Evolutionary conservation across 2,329 filamentous ascomycete species (phyloP).

Genomic region (Scorias spongiosa): DNA sequence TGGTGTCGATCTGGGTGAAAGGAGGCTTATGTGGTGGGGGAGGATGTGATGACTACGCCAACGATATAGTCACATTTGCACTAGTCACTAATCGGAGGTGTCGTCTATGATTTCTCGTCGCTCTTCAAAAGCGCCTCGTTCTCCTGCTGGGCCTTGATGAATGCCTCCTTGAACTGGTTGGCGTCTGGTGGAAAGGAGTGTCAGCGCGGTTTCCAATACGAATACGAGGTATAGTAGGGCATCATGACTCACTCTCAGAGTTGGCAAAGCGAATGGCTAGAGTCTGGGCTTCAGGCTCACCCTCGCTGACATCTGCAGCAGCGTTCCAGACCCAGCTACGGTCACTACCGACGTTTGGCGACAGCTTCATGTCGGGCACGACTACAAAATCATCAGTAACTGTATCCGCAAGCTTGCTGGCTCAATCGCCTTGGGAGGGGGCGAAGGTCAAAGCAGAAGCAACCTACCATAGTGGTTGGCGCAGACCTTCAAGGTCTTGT

Average conservation of each 20-base stretch:
- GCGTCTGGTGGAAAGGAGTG: constrained; percentile 46
- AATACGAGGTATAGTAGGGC: no score
- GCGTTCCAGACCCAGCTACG: constrained; percentile 99
- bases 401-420: neutral
- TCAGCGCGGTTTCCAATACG: neutral
- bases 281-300: constrained; percentile 89
- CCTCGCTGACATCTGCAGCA: constrained; percentile 92
- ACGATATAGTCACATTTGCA: no score
- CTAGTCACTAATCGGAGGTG: no score
- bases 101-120: neutral
- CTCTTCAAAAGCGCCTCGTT: constrained; percentile 69
- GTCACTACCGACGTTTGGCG: constrained; percentile 93
- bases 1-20: no score
- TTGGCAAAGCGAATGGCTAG: constrained; percentile 96
- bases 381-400: constrained; percentile 37
- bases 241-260: constrained; percentile 61
- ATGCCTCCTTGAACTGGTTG: constrained; percentile 93
- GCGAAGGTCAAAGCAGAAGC: neutral
- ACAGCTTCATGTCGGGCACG: constrained; percentile 96
- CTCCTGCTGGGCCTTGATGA: constrained; percentile 91
- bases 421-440: neutral
- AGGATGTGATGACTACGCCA: no score
- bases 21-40: no score
- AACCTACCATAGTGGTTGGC: constrained; percentile 95
- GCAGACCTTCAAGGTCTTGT: constrained; percentile 99